phyloP scores from a whole-genome alignment of 2,329 filamentous ascomycete species.

The Dactylonectria macrodidyma region DNA sequence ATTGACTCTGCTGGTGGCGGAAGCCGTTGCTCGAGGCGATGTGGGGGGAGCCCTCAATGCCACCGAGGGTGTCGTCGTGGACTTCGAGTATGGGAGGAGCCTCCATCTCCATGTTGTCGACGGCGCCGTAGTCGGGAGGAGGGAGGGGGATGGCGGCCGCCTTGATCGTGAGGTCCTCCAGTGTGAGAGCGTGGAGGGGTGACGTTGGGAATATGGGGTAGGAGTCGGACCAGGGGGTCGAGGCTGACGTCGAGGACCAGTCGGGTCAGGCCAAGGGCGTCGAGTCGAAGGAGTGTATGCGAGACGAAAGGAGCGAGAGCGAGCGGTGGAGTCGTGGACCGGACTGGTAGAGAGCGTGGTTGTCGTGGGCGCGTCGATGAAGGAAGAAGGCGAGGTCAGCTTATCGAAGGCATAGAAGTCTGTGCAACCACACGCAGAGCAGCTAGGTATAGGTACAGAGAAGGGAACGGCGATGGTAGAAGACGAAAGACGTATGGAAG shows the following conservation, averaged over 20 bases:
- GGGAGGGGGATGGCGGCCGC: slow-evolving; percentile 39
- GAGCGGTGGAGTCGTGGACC: slow-evolving; percentile 20
- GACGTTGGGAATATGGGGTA: slow-evolving; percentile 16
- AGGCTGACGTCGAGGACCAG: slow-evolving; percentile 10
- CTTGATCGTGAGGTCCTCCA: slow-evolving; percentile 59
- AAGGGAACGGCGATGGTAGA: slow-evolving; percentile 13
- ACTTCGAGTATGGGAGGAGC: slow-evolving; percentile 51
- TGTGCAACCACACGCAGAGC: slow-evolving; percentile 31
- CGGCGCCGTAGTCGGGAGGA: slow-evolving; percentile 55
- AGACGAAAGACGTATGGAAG: slow-evolving; percentile 7
- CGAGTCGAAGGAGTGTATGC: slow-evolving; percentile 38
- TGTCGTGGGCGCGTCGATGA: slow-evolving; percentile 24
- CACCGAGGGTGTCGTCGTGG: slow-evolving; percentile 66
- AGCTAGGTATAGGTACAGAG: slow-evolving; percentile 5
- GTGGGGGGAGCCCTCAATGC: slow-evolving; percentile 65
- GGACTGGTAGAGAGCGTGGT: slow-evolving; percentile 44
- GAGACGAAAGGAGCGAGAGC: slow-evolving; percentile 35
- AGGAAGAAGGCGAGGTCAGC: slow-evolving; percentile 37
- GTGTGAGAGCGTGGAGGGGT: slow-evolving; percentile 51
- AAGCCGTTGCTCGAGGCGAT: slow-evolving; percentile 54
- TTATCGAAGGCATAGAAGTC: slow-evolving; percentile 47
- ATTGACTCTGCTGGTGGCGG: slow-evolving; percentile 63
- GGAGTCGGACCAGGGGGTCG: slow-evolving; percentile 4
- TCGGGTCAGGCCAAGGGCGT: slow-evolving; percentile 25
- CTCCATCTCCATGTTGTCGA: slow-evolving; percentile 66